Base-by-base conservation (phyloP, 768 basidiomycete genomes). In the Tephrocybe rancida region DNA sequence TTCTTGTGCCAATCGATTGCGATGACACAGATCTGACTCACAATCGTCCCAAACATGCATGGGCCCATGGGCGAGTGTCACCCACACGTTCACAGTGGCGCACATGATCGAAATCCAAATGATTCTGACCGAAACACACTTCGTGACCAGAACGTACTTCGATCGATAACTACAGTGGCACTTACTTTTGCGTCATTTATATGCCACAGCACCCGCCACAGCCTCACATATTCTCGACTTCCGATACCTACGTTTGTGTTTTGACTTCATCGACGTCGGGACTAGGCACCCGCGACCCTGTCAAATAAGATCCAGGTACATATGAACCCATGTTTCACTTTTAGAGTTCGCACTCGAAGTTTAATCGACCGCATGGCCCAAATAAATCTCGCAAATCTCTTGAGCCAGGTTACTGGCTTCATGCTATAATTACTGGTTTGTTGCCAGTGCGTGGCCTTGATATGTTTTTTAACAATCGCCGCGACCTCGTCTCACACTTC, bases 231-330 rank as follows among this genome's bases (percentile, higher is more conserved):
- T n/a, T n/a, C n/a, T 44, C 38, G 25, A 24, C 9, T 44, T 29
- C 45, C 44, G 42, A 49, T n/a, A n/a, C n/a, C n/a, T n/a, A n/a
- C n/a, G 13, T 9, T 14, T 24, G 32, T 25, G 44, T 9, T 13
- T 42, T 44, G 3, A 10, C 27, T 35, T 25, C 24, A 48, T 54
- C 53, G 53, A 42, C 52, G 41, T 50, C 54, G 48, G 54, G 32
- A 46, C 26, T 16, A 50, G 44, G 39, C 54, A 55, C 49, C 48
- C 43, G 42, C 44, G 21, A 46, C 39, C 38, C 29, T 50, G 54
- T 50, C 48, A 50, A 46, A 46, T 42, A 50, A 50, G 39, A 19
- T 29, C 46, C 42, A 19, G 54, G 29, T 44, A 44, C 14, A 26
- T 29, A 27, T 29, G 16, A 13, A 10, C 27, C 26, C 24, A 34